Evolutionary conservation across 257 asterid species (phyloP), one percentile per base, ranked within the genome.

Genomic region (Gardenia jasminoides): DNA sequence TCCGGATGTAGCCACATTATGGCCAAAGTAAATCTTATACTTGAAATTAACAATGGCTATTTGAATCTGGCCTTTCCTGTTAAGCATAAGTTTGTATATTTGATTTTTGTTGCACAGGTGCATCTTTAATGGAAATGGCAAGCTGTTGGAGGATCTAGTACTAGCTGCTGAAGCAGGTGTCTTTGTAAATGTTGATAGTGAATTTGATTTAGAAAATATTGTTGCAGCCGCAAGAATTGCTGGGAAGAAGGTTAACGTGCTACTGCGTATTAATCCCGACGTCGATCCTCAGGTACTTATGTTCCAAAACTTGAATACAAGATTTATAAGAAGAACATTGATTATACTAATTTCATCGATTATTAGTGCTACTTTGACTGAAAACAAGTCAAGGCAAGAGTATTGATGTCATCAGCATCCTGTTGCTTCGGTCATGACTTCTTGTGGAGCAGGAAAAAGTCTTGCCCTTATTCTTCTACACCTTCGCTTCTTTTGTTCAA

Each of bases 101-200:
- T 0, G 43, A 52, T 50, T 86, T 20, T 70, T 56, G 72, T 81
- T 41, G 20, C 79, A 46, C 83, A 95, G 98, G 91, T 95, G 98
- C 86, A 92, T 93, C 50, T 93, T 95, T 84, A 95, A 95, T 78
- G 99, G 99, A 70, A 95, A 95, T 71, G 98, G 99, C n/a, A 93
- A 95, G 83, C 82, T 86, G 43, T 78, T 92, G 82, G 99, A 92
- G 70, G 99, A 95, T 86, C 89, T 95, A 59, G 92, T 92, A 61
- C 84, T 95, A 88, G 99, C 99, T 36, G 99, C 97, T 52, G 79
- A 92, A 88, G 96, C 69, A 75, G 99, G 97, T 48, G 94, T 93
- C 26, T 95, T 95, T 77, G 94, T 95, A 67, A 95, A 95, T 85
- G 86, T 95, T 46, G 97, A 95, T 75, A 95, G 98, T 52, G 99